phyloP scores from a whole-genome alignment of 1,139 yeast genomes.

The Saccharomyces uvarum region DNA sequence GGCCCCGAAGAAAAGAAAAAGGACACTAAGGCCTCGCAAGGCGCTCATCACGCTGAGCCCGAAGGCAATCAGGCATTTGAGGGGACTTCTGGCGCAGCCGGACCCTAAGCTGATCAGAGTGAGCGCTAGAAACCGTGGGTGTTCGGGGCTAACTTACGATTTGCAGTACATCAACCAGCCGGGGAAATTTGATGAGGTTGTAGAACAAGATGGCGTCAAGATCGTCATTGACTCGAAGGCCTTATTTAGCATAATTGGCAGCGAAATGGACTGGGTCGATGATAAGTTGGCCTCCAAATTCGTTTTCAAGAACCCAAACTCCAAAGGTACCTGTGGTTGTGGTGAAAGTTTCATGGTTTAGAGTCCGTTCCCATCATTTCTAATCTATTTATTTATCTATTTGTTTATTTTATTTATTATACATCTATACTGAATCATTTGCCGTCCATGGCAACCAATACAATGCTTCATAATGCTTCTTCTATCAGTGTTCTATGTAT shows the following conservation, averaged over 20 bases:
- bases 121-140: slow-evolving; percentile 93
- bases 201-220: slow-evolving; percentile 87
- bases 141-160: slow-evolving; percentile 90
- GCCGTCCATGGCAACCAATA: neutral
- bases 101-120: slow-evolving; percentile 82
- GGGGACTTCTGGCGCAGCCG: slow-evolving; percentile 64
- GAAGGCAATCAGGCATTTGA: slow-evolving; percentile 65
- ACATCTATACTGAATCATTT: neutral
- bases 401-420: slow-evolving; percentile 2
- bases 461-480: neutral
- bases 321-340: slow-evolving; percentile 97
- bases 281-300: slow-evolving; percentile 84
- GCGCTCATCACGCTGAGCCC: slow-evolving; percentile 78
- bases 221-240: slow-evolving; percentile 94
- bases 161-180: slow-evolving; percentile 83
- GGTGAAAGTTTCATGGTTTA: slow-evolving; percentile 69
- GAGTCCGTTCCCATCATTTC: neutral
- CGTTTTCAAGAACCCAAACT: slow-evolving; percentile 88
- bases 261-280: slow-evolving; percentile 97
- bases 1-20: slow-evolving; percentile 38
- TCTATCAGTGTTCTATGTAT: neutral
- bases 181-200: slow-evolving; percentile 88
- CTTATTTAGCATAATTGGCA: slow-evolving; percentile 86
- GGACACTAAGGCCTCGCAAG: slow-evolving; percentile 74
- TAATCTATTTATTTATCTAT: slow-evolving; percentile 6